Evolutionary conservation across 805 yeast genomes (phyloP).

Genomic region (Suhomyces tanzawaensis): DNA sequence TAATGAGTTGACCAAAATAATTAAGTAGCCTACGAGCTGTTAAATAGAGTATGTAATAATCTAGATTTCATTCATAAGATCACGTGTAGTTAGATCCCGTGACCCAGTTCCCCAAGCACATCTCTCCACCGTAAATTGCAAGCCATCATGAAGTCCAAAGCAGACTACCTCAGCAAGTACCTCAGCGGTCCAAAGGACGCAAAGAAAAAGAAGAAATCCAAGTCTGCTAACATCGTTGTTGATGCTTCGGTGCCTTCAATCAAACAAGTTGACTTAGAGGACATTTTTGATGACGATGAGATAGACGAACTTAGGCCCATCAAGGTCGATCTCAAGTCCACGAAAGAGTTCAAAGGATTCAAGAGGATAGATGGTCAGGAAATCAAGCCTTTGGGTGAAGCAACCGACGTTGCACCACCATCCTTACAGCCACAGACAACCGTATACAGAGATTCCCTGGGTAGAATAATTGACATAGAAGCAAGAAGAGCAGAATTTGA

Average conservation of each 20-base stretch:
- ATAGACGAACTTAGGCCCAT: conserved; percentile 16
- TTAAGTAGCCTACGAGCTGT: neutral
- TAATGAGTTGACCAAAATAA: conserved; percentile 26
- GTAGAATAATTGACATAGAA: conserved; percentile 48
- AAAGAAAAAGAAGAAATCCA: conserved; percentile 16
- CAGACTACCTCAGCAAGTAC: conserved; percentile 34
- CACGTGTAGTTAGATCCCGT: too few species aligned
- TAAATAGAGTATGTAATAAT: neutral
- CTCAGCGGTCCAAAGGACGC: conserved; percentile 12
- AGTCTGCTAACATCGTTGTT: neutral
- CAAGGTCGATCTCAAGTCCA: conserved; percentile 13
- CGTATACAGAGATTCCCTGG: conserved; percentile 60
- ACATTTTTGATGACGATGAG: conserved; percentile 9
- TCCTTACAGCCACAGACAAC: conserved; percentile 25
- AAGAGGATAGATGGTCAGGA: conserved; percentile 34
- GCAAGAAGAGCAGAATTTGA: conserved; percentile 23
- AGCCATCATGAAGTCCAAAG: conserved; percentile 20
- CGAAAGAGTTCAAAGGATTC: conserved; percentile 28
- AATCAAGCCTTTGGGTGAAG: neutral
- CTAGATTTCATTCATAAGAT: too few species aligned
- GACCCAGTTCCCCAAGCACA: too few species aligned
- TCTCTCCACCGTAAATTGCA: too few species aligned
- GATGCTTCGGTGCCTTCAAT: neutral
- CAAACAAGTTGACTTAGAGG: conserved; percentile 8
- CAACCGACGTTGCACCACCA: conserved; percentile 1